Evolutionary conservation across 345 rosid species (phyloP).

Genomic region (Trapa bicornis): DNA sequence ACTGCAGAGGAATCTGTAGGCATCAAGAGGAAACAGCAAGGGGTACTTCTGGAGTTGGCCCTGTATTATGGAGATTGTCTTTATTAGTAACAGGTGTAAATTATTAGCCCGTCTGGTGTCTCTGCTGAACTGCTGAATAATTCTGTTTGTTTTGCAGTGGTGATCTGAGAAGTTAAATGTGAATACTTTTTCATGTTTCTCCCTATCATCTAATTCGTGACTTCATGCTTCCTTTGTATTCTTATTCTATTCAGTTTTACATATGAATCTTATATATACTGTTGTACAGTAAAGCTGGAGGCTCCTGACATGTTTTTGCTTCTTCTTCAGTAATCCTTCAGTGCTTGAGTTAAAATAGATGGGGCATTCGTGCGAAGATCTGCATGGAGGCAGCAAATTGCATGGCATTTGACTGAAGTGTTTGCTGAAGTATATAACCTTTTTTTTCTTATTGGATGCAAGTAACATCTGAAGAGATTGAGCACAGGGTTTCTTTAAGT

Average conservation of each 20-base stretch:
- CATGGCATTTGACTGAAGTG: background rate
- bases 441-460: background rate
- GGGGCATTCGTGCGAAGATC: conserved; percentile 16
- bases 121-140: too few relatives aligned
- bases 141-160: too few relatives aligned
- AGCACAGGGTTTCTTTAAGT: conserved; percentile 14
- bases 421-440: background rate
- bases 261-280: too few relatives aligned
- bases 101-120: too few relatives aligned
- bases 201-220: too few relatives aligned
- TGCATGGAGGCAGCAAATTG: background rate
- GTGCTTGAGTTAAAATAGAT: conserved; percentile 9
- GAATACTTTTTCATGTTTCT: too few relatives aligned
- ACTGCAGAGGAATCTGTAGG: too few relatives aligned
- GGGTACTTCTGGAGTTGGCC: background rate
- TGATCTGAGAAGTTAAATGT: too few relatives aligned
- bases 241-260: too few relatives aligned
- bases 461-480: conserved; percentile 4
- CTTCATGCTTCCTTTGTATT: too few relatives aligned
- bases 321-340: too few relatives aligned
- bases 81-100: background rate
- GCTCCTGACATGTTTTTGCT: background rate
- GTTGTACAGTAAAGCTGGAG: background rate
- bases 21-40: background rate
- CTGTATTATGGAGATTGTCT: background rate